Evolutionary conservation across 2,329 filamentous ascomycete species (phyloP), one percentile per base, ranked within the genome.

Genomic region (Monosporascus sp.): DNA sequence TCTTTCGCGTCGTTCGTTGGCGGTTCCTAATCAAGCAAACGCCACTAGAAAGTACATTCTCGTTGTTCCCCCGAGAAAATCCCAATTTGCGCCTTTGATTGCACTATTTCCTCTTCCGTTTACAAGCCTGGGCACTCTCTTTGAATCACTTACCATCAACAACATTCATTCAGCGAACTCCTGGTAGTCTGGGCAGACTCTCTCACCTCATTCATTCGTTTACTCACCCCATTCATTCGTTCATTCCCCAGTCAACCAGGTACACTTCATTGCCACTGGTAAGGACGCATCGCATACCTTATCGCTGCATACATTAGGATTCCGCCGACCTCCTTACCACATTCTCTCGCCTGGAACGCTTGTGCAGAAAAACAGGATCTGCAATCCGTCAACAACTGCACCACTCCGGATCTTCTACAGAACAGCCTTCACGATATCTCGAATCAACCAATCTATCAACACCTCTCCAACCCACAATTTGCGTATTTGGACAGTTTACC

Each of bases 401-500:
- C 24, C 55, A 46, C 47, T 43, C 54, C 47, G 53, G 46, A 41
- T 20, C 48, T 52, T 56, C 53, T 58, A 54, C 54, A 54, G 54
- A 51, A 53, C 3, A 41, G 31, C 40, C 40, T 43, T 52, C 52
- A 53, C 55, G 47, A 54, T 60, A 47, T 40, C 27, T 54, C 34
- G 45, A 51, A 54, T 24, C 24, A 43, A 27, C 44, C 38, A 52
- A 55, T 61, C 45, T 56, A 56, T 56, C 48, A 54, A n/a, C 26
- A 38, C 44, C 38, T 34, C 44, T 51, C 49, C 56, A 16, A 49
- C 52, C 59, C 54, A 55, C 59, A 54, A 44, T 49, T 52, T 58
- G 52, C 53, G 55, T 53, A 22, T 51, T 55, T 56, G 55, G 54
- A 52, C 51, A 51, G 49, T 48, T 43, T 52, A 38, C 48, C 46